A percentile compares a stretch with the other conserved stretches of the same genome.
Conservation (phyloP, 1,284 basidiomycete species). For the Microbotryum scabiosae region DNA sequence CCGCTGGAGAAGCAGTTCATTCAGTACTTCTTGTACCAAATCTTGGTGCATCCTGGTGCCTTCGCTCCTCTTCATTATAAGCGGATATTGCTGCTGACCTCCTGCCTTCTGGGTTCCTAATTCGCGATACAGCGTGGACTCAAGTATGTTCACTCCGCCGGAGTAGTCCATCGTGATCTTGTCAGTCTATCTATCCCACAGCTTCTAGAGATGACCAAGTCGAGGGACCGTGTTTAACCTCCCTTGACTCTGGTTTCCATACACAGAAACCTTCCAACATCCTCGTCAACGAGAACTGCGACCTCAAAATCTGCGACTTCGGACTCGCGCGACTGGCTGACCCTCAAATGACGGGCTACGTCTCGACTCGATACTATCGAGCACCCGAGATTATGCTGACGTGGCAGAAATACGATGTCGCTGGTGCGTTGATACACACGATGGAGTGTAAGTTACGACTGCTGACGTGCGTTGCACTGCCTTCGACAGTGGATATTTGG, state of each 20-base stretch:
- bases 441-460: conserved; percentile 34
- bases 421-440: conserved; percentile 43
- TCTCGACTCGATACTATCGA: conserved; percentile 96
- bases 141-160: conserved; percentile 99
- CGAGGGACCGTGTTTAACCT: no score
- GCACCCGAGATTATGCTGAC: conserved; percentile 99
- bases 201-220: no score
- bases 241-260: neutral
- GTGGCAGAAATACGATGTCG: conserved; percentile 99
- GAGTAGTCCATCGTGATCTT: conserved; percentile 95
- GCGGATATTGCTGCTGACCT: neutral
- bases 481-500: conserved; percentile 77
- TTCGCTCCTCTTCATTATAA: conserved; percentile 16
- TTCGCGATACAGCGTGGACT: conserved; percentile 63
- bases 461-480: conserved; percentile 16
- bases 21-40: conserved; percentile 99
- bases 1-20: conserved; percentile 99
- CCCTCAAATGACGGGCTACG: conserved; percentile 99
- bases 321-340: conserved; percentile 87
- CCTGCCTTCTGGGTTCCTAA: neutral
- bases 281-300: conserved; percentile 99
- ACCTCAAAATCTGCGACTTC: conserved; percentile 99
- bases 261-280: conserved; percentile 97
- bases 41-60: conserved; percentile 78
- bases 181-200: conserved; percentile 44